phyloP scores from a whole-genome alignment of 345 rosid species.

The Eucalyptus curtisii region DNA sequence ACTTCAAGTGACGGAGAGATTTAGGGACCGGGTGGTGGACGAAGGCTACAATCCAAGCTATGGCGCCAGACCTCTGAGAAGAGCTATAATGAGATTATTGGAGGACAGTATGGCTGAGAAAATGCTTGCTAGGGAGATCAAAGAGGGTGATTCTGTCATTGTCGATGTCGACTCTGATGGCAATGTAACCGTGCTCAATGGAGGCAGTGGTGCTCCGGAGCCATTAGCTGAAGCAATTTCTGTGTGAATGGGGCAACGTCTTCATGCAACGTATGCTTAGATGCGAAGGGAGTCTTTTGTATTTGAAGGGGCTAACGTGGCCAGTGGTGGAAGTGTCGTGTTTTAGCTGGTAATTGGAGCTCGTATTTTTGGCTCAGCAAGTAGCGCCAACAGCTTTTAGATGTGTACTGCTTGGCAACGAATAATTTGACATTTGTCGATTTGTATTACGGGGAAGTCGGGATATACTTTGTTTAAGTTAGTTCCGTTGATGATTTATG shows the following conservation, averaged over 20 bases:
- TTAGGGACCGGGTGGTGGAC: conserved; percentile 79
- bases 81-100: conserved; percentile 90
- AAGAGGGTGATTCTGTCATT: conserved; percentile 85
- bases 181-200: conserved; percentile 71
- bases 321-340: neutral
- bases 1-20: conserved; percentile 93
- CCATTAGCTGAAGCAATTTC: conserved; percentile 23
- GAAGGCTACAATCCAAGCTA: conserved; percentile 97
- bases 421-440: neutral
- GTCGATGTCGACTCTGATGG: conserved; percentile 85
- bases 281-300: neutral
- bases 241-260: neutral
- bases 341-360: neutral
- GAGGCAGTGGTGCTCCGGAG: conserved; percentile 58
- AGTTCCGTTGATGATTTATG: neutral
- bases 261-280: neutral
- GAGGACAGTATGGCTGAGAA: conserved; percentile 99
- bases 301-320: neutral
- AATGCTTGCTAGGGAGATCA: conserved; percentile 91
- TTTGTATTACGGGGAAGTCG: neutral
- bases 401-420: neutral
- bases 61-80: conserved; percentile 92
- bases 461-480: neutral
- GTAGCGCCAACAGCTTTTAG: neutral
- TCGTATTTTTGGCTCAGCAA: neutral